phyloP scores from a whole-genome alignment of 2,329 filamentous ascomycete species.

The Elsinoe necatrix region DNA sequence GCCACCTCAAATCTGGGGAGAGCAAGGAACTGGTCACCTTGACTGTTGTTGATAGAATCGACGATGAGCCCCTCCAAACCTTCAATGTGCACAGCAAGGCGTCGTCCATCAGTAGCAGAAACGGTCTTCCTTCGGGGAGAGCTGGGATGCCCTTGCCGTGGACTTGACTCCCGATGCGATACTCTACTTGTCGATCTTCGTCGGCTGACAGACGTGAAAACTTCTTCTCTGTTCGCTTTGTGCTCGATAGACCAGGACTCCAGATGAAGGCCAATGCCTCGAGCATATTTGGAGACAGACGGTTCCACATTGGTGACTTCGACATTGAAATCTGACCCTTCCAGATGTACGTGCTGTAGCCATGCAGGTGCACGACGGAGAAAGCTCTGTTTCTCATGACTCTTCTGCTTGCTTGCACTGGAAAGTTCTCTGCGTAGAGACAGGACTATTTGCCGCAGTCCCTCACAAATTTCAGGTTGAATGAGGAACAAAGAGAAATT shows the following conservation, averaged over 20 bases:
- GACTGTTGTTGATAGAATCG: conserved; percentile 75
- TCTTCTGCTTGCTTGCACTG: conserved; percentile 17
- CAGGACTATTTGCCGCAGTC: conserved; percentile 80
- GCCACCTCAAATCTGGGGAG: conserved; percentile 82
- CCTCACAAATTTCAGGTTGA: conserved; percentile 84
- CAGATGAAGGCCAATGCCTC: conserved; percentile 76
- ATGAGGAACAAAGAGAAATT: conserved; percentile 86
- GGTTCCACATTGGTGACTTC: conserved; percentile 85
- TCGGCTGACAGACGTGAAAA: conserved; percentile 47
- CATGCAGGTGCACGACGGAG: conserved; percentile 72
- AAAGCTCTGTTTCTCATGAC: conserved; percentile 51
- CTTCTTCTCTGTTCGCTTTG: conserved; percentile 61
- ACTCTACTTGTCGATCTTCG: conserved; percentile 67
- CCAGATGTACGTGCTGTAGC: conserved; percentile 74
- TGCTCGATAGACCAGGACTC: conserved; percentile 87
- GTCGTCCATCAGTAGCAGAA: conserved; percentile 59
- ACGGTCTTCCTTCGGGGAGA: conserved; percentile 42
- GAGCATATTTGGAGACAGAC: conserved; percentile 69
- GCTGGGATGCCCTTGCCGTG: not conserved
- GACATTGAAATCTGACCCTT: conserved; percentile 80
- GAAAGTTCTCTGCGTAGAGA: conserved; percentile 67
- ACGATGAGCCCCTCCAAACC: conserved; percentile 86
- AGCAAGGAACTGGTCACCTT: conserved; percentile 75
- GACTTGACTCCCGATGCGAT: conserved; percentile 44
- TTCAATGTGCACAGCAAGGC: conserved; percentile 69